These are phyloP conservation scores for Limtongia smithiae DNA, from an alignment of 805 yeast species.

Conservation along the genomic window DNA sequence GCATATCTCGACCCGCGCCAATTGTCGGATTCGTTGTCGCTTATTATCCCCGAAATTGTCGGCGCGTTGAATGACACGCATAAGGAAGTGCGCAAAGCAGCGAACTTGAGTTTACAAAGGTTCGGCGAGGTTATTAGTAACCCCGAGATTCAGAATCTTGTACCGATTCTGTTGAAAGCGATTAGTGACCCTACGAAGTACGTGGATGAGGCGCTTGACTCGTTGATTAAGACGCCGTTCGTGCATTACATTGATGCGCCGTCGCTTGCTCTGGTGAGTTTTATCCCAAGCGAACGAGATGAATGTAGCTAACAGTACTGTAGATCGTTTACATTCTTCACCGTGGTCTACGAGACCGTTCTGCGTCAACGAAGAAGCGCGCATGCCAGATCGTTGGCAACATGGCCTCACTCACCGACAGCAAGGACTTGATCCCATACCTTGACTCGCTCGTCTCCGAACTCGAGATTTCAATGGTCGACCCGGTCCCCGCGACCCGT, in stretches of 20 bases:
- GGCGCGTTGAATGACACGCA: conserved; percentile 92
- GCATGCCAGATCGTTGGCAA: conserved; percentile 98
- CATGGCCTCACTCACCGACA: conserved; percentile 93
- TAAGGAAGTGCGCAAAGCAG: conserved; percentile 94
- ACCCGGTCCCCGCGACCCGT: conserved; percentile 94
- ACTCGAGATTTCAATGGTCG: conserved; percentile 92
- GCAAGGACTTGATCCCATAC: conserved; percentile 81
- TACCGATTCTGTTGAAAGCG: conserved; percentile 81
- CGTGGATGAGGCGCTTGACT: conserved; percentile 84
- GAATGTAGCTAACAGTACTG: background rate
- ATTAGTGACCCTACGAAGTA: conserved; percentile 92
- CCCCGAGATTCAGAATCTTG: conserved; percentile 92
- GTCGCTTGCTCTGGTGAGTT: conserved; percentile 75
- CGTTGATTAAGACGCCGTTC: conserved; percentile 82
- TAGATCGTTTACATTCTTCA: conserved; percentile 76
- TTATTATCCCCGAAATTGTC: conserved; percentile 93
- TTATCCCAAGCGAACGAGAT: background rate
- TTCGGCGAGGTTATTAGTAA: conserved; percentile 97
- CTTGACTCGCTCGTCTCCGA: conserved; percentile 72
- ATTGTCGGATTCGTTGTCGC: conserved; percentile 79
- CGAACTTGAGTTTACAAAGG: conserved; percentile 78
- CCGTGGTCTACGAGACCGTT: conserved; percentile 91
- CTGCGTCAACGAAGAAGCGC: conserved; percentile 87
- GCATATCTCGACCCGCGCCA: conserved; percentile 96
- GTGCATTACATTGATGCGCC: conserved; percentile 99